These are phyloP conservation scores for Prunus kanzakura DNA, from an alignment of 306 rosid species.

Conservation along the genomic window DNA sequence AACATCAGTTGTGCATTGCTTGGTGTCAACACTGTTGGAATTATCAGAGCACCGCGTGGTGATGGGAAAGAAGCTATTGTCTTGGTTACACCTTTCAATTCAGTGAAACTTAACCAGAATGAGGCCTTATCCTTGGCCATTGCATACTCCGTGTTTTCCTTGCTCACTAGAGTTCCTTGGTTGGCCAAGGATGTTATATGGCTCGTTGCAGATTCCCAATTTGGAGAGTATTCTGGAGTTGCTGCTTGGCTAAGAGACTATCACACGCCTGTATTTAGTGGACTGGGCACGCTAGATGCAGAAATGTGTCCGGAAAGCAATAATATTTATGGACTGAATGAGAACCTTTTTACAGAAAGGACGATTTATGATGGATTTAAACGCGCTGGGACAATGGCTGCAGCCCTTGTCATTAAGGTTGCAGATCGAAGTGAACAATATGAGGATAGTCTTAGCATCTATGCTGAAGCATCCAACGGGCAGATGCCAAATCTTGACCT, in stretches of 20 bases:
- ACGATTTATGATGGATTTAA: constrained; percentile 53
- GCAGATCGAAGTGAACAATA: constrained; percentile 46
- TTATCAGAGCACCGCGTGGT: constrained; percentile 87
- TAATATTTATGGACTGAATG: constrained; percentile 33
- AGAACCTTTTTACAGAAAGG: constrained; percentile 31
- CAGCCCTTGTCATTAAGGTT: constrained; percentile 87
- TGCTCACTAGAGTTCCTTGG: constrained; percentile 87
- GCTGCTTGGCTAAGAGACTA: constrained; percentile 90
- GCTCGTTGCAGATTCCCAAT: constrained; percentile 81
- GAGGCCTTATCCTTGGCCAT: constrained; percentile 81
- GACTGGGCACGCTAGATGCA: constrained; percentile 24
- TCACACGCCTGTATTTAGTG: constrained; percentile 62
- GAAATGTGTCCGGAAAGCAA: constrained; percentile 51
- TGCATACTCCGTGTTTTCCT: constrained; percentile 80
- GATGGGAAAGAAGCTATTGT: constrained; percentile 98
- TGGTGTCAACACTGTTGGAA: constrained; percentile 77
- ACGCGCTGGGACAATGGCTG: constrained; percentile 97
- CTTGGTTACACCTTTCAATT: constrained; percentile 83
- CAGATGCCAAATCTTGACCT: constrained; percentile 98
- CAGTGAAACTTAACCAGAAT: constrained; percentile 37
- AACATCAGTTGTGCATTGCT: constrained; percentile 59
- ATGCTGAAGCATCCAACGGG: constrained; percentile 92
- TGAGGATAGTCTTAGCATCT: constrained; percentile 72
- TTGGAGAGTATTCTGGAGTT: constrained; percentile 79
- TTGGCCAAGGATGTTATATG: constrained; percentile 88